Evolutionary conservation across 257 asterid genomes (phyloP).

Genomic region (Nicotiana benthamiana): DNA sequence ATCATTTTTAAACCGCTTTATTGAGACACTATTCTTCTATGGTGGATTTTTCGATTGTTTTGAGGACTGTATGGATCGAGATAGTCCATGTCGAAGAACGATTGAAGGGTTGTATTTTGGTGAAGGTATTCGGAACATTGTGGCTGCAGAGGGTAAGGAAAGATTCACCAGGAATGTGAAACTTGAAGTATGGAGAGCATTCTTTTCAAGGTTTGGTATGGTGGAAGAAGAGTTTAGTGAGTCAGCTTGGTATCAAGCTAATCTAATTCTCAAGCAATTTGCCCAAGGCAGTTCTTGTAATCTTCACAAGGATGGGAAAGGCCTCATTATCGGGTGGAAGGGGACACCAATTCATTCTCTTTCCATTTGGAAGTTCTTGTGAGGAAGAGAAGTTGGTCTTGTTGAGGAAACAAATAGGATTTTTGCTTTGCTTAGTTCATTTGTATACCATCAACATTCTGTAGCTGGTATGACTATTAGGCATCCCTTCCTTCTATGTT

Average conservation of each 20-base stretch:
- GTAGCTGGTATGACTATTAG: background rate
- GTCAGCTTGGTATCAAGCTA: constrained; percentile 41
- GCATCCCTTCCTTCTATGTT: constrained; percentile 11
- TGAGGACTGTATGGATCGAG: constrained; percentile 48
- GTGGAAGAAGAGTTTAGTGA: constrained; percentile 38
- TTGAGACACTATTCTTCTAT: constrained; percentile 42
- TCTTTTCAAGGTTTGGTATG: constrained; percentile 39
- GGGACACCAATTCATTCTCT: constrained; percentile 44
- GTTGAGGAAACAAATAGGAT: background rate
- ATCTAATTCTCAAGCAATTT: constrained; percentile 31
- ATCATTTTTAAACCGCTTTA: constrained; percentile 47
- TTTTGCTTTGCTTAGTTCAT: background rate
- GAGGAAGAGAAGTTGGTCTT: background rate
- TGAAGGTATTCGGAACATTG: constrained; percentile 46
- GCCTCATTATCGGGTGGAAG: constrained; percentile 39
- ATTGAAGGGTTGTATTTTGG: constrained; percentile 43
- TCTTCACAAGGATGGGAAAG: constrained; percentile 36
- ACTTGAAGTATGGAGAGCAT: constrained; percentile 65
- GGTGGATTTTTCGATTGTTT: constrained; percentile 50
- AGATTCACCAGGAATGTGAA: constrained; percentile 46
- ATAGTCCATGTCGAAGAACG: constrained; percentile 21
- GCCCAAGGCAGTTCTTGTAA: constrained; percentile 26
- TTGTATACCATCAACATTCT: background rate
- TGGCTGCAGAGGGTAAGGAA: constrained; percentile 41
- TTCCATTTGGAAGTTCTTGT: constrained; percentile 34